Conservation (phyloP, 2,329 filamentous ascomycete species). For the Exserohilum turcica region DNA sequence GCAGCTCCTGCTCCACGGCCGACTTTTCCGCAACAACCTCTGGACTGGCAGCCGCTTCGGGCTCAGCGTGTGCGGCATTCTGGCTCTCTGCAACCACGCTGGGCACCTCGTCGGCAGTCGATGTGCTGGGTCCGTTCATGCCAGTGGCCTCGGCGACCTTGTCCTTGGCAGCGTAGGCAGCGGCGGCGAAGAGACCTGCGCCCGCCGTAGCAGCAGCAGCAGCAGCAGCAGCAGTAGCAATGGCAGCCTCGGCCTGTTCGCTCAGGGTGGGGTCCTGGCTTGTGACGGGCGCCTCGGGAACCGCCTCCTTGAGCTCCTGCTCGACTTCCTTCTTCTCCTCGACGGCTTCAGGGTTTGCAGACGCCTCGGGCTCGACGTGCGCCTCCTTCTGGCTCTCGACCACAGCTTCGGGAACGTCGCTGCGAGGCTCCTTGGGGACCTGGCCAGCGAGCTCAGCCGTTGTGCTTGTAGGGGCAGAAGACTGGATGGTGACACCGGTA, state of each 20-base stretch:
- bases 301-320: slow-evolving; percentile 70
- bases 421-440: slow-evolving; percentile 53
- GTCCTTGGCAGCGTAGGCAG: slow-evolving; percentile 40
- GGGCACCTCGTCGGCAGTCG: slow-evolving; percentile 53
- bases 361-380: slow-evolving; percentile 68
- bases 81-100: slow-evolving; percentile 73
- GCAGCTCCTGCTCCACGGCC: slow-evolving; percentile 71
- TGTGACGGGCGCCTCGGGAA: slow-evolving; percentile 55
- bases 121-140: slow-evolving; percentile 41
- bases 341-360: slow-evolving; percentile 68
- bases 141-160: slow-evolving; percentile 47
- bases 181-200: slow-evolving; percentile 46
- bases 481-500: slow-evolving; percentile 50
- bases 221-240: slow-evolving; percentile 40
- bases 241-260: slow-evolving; percentile 18
- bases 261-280: slow-evolving; percentile 35
- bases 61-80: slow-evolving; percentile 63
- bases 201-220: slow-evolving; percentile 50
- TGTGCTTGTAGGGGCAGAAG: slow-evolving; percentile 51
- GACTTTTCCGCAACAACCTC: slow-evolving; percentile 73
- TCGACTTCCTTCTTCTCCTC: slow-evolving; percentile 73
- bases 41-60: slow-evolving; percentile 69
- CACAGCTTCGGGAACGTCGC: slow-evolving; percentile 63
- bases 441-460: slow-evolving; percentile 54
- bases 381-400: slow-evolving; percentile 74